phyloP scores from a whole-genome alignment of 768 basidiomycete species.

The Leccinum obscurum region DNA sequence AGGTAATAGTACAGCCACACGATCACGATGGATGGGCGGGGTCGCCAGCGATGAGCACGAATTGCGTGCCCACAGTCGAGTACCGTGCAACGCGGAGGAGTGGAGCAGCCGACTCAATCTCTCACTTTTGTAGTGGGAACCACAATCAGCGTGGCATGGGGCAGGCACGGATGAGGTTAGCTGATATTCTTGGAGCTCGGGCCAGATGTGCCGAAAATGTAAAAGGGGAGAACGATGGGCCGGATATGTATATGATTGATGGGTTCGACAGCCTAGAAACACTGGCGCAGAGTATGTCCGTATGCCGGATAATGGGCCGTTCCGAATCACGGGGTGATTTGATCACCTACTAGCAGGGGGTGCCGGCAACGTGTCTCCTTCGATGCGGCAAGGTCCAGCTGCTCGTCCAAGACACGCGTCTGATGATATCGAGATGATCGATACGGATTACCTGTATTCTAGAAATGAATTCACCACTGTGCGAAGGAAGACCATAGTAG shows the following conservation, averaged over 20 bases:
- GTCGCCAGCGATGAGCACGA: not conserved
- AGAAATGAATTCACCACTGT: conserved; percentile 4
- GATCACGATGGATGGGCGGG: conserved; percentile 1
- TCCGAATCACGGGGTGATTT: conserved; percentile 6
- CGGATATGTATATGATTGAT: not conserved
- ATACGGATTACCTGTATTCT: conserved; percentile 13
- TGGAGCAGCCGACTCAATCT: not conserved
- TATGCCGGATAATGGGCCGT: not conserved
- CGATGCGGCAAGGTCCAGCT: not conserved
- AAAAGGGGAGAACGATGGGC: not conserved
- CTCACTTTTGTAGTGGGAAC: not conserved
- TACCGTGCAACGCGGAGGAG: not conserved
- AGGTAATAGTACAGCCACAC: not conserved
- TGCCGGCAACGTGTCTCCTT: conserved; percentile 6
- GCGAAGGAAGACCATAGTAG: conserved; percentile 1
- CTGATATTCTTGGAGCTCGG: not conserved
- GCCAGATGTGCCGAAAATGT: not conserved
- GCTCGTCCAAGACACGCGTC: not conserved
- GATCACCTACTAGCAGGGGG: not conserved
- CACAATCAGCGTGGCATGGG: conserved; percentile 3
- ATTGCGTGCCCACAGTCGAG: not conserved
- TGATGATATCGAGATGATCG: conserved; percentile 14
- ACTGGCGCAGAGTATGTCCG: not conserved
- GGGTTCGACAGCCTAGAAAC: not conserved
- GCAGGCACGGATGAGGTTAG: conserved; percentile 13